Evolutionary conservation across 176 grass and related monocot species (phyloP).

Genomic region (Secale cereale): DNA sequence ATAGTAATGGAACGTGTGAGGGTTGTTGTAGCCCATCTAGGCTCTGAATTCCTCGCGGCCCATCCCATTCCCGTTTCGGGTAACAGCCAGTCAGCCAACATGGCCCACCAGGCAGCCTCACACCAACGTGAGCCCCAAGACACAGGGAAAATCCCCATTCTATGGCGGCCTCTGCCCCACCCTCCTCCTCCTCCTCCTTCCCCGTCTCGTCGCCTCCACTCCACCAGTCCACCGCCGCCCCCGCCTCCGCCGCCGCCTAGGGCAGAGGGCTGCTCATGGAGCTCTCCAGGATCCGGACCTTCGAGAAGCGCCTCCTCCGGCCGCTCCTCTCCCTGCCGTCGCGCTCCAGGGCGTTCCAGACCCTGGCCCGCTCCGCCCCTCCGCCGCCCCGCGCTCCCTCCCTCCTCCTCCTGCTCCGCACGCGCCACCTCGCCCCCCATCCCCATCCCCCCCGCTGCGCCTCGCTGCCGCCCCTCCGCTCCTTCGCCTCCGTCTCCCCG

Average conservation of each 20-base stretch:
- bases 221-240: neutral
- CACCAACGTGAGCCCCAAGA: slow-evolving; percentile 7
- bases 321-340: slow-evolving; percentile 1
- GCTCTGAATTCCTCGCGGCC: neutral
- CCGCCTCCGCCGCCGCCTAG: neutral
- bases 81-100: neutral
- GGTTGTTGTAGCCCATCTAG: too few relatives aligned
- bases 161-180: neutral
- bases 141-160: slow-evolving; percentile 21
- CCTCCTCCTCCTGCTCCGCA: neutral
- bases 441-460: neutral
- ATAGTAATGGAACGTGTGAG: too few relatives aligned
- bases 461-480: slow-evolving; percentile 13
- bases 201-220: slow-evolving; percentile 1
- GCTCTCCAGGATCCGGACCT: slow-evolving; percentile 25
- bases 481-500: slow-evolving; percentile 39
- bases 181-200: neutral
- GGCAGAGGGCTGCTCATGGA: slow-evolving; percentile 20
- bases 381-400: slow-evolving; percentile 14
- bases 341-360: slow-evolving; percentile 22
- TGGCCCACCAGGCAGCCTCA: neutral
- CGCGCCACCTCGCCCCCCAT: neutral
- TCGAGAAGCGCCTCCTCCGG: slow-evolving; percentile 28
- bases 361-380: slow-evolving; percentile 26
- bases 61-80: neutral